Evolutionary conservation across 805 yeast species (phyloP).

Genomic region (Ogataea haglerorum): DNA sequence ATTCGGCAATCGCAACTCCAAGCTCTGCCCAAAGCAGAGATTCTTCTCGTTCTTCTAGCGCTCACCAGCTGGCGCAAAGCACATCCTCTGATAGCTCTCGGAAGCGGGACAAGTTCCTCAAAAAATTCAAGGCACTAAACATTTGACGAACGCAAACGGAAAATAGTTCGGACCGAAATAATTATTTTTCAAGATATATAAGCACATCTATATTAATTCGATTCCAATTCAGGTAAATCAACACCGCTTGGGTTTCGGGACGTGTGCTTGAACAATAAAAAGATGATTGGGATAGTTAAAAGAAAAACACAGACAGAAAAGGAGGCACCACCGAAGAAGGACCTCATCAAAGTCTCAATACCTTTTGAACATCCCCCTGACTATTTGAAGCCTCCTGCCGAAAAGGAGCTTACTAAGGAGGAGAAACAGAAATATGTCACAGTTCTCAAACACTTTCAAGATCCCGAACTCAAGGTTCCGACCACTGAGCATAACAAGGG

Average conservation of each 20-base stretch:
- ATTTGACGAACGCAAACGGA: conserved; percentile 12
- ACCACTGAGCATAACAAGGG: conserved; percentile 38
- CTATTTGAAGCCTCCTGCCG: conserved; percentile 48
- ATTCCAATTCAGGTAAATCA: neutral
- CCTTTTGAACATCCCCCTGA: conserved; percentile 61
- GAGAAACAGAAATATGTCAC: conserved; percentile 58
- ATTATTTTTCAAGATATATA: neutral
- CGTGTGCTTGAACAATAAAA: neutral
- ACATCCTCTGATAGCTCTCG: conserved; percentile 13
- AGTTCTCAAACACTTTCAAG: conserved; percentile 62
- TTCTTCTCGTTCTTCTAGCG: conserved; percentile 6
- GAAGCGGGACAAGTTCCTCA: conserved; percentile 23
- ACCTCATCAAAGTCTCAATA: conserved; percentile 22
- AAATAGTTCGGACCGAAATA: conserved; percentile 4
- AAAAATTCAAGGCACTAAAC: conserved; percentile 23
- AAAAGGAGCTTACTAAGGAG: conserved; percentile 43
- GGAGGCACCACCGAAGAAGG: conserved; percentile 4
- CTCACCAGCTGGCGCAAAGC: conserved; percentile 3
- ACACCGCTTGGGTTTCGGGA: neutral
- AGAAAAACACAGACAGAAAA: conserved; percentile 18
- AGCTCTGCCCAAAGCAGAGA: conserved; percentile 4
- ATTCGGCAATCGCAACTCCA: conserved; percentile 6
- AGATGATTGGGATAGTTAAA: conserved; percentile 27
- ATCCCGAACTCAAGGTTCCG: conserved; percentile 49
- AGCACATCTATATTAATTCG: neutral